Evolutionary conservation across 495 filamentous ascomycete genomes (phyloP), one percentile per base, ranked within the genome.

Genomic region (Hypoxylon lienhwacheense): DNA sequence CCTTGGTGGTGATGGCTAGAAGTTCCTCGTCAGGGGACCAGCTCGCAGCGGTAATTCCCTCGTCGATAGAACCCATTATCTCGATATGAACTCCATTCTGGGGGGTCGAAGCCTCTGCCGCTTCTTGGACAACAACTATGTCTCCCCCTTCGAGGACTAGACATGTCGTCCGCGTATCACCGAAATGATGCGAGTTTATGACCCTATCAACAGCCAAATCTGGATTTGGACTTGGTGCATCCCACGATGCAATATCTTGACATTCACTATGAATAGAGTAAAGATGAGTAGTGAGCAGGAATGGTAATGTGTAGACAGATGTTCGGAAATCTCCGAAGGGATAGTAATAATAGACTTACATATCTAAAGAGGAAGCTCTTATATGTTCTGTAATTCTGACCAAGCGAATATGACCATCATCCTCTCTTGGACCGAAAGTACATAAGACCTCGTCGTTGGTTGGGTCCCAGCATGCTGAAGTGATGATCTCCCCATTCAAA

Each of bases 21-120:
- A 97, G 76, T 66, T 96, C 92, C 62, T 95, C 91, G 64, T 97
- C 92, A 14, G 93, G 92, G 10, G 93, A 95, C 93, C 93, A 98
- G 52, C 83, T 82, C 31, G 90, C 92, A 10, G 88, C 89, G 7
- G 85, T 84, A 64, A 98, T 95, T 28, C 91, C 93, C 34, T 87
- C 88, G 70, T 95, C 89, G 17, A 97, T 85, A 22, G 90, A 95
- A 54, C 95, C 93, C 59, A 96, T 78, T 53, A 97, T 97, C 68
- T 96, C 93, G 54, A 97, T 89, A 60, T 88, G 85, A 3, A 70
- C 72, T 36, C 57, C 56, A 53, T 70, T 67, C 5, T 59, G 55
- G 5, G 56, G 41, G 12, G 28, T 52, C 15, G 21, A 8, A 26
- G 86, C 85, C 31, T 88, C 84, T 41, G 89, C 84, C 40, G 89